A percentile compares a stretch with the other conserved stretches of the same genome.
phyloP scores from a whole-genome alignment of 176 grass and related monocot genomes.

The Lolium rigidum region DNA sequence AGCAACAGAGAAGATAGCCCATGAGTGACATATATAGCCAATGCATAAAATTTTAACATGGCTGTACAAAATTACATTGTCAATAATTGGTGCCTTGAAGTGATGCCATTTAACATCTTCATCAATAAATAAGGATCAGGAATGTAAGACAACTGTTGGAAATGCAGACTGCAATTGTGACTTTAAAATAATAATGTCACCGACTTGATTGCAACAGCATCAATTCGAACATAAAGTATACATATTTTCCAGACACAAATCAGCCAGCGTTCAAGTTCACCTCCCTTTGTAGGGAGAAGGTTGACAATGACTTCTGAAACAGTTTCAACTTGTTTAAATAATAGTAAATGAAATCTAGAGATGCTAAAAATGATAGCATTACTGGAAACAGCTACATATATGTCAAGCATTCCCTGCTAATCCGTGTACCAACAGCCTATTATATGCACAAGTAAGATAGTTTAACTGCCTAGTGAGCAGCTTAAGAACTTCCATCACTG shows the following conservation, averaged over 20 bases:
- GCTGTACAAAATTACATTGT: conserved; percentile 21
- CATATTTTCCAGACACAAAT: conserved; percentile 21
- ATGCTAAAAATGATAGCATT: not conserved
- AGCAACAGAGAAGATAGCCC: conserved; percentile 38
- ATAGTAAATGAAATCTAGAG: not conserved
- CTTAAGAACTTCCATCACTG: not conserved
- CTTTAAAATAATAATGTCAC: not conserved
- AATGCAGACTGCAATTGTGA: conserved; percentile 3
- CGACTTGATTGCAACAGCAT: not conserved
- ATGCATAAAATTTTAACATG: conserved; percentile 6
- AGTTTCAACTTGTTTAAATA: not conserved
- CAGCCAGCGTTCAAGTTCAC: not conserved
- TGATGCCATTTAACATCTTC: not conserved
- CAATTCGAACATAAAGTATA: not conserved
- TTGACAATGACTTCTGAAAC: not conserved
- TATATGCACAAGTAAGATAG: not conserved
- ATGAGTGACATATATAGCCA: conserved; percentile 26
- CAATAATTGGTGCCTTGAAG: conserved; percentile 5
- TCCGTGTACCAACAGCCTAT: not conserved
- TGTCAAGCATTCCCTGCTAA: conserved; percentile 3
- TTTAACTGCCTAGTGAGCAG: not conserved
- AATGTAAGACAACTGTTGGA: not conserved
- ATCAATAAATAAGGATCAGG: not conserved
- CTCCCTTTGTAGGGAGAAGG: not conserved
- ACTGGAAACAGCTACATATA: not conserved